Conservation (phyloP, 163 green algal genomes). For the Scenedesmus sp. region DNA sequence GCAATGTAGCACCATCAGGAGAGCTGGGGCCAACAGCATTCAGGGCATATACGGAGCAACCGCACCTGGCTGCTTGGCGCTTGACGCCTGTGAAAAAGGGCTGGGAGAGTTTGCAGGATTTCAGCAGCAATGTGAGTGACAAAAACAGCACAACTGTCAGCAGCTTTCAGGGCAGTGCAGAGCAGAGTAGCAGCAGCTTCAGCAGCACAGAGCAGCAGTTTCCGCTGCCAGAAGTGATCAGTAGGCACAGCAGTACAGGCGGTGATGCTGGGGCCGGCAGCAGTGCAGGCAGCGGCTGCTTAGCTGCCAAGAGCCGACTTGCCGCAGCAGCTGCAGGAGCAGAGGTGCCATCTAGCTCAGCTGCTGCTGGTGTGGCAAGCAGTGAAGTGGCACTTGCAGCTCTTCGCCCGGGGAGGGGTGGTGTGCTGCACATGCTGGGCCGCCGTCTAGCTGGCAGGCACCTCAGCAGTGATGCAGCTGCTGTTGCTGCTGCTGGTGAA, state of each 20-base stretch:
- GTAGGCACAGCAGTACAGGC: not conserved
- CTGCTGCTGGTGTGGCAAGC: not conserved
- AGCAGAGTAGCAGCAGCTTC: not conserved
- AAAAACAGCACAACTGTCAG: not conserved
- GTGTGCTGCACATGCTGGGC: not conserved
- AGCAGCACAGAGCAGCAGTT: not conserved
- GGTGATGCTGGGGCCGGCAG: not conserved
- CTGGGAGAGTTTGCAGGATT: not conserved
- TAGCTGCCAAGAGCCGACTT: not conserved
- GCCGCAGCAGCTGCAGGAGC: not conserved
- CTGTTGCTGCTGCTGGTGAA: constrained; percentile 1
- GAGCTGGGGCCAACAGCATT: not conserved
- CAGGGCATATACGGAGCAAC: not conserved
- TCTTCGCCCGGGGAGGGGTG: not conserved
- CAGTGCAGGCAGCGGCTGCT: not conserved
- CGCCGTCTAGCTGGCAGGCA: not conserved
- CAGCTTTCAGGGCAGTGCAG: not conserved
- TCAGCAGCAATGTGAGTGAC: not conserved
- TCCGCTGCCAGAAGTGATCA: not conserved
- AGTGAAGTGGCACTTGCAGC: not conserved
- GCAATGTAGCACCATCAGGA: constrained; percentile 24
- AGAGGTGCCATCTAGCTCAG: not conserved
- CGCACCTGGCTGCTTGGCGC: constrained; percentile 10
- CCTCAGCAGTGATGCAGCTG: not conserved
- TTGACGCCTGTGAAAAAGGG: not conserved